Evolutionary conservation across 163 green algal species (phyloP).

Genomic region (Scenedesmus sp.): DNA sequence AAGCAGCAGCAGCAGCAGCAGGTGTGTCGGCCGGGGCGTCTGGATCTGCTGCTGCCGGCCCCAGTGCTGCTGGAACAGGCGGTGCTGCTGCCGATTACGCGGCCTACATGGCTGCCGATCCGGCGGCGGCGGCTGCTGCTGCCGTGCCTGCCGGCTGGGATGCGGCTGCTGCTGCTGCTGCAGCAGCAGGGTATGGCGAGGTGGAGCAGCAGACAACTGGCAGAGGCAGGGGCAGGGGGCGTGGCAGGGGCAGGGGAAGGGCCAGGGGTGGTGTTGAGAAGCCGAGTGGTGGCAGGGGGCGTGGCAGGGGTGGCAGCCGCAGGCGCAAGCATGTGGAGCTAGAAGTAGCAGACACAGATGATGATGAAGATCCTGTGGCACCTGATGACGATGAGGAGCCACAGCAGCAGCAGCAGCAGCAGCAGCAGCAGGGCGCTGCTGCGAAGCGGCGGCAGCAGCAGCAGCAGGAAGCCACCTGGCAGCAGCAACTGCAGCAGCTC

Average conservation of each 20-base stretch:
- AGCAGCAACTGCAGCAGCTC: not conserved
- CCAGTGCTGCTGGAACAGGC: not conserved
- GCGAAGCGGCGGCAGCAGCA: not conserved
- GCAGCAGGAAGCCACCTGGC: not conserved
- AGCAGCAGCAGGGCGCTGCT: not conserved
- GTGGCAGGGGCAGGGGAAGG: not conserved
- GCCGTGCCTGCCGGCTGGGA: not conserved
- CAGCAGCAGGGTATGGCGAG: not conserved
- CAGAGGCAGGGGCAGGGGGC: not conserved
- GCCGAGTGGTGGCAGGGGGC: not conserved
- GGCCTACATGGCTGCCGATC: conserved; percentile 1
- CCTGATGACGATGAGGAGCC: not conserved
- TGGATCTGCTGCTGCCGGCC: not conserved
- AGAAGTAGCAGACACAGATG: not conserved
- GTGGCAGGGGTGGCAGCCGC: not conserved
- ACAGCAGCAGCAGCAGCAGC: not conserved
- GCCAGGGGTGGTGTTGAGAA: not conserved
- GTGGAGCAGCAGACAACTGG: not conserved
- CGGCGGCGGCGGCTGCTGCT: not conserved
- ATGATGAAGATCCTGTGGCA: not conserved
- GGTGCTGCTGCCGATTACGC: not conserved
- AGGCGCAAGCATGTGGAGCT: not conserved
- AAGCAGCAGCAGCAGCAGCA: conserved; percentile 11
- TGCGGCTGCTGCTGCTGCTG: not conserved
- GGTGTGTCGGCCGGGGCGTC: not conserved